Conservation (phyloP, 345 rosid species). For the Eutrema yunnanense region DNA sequence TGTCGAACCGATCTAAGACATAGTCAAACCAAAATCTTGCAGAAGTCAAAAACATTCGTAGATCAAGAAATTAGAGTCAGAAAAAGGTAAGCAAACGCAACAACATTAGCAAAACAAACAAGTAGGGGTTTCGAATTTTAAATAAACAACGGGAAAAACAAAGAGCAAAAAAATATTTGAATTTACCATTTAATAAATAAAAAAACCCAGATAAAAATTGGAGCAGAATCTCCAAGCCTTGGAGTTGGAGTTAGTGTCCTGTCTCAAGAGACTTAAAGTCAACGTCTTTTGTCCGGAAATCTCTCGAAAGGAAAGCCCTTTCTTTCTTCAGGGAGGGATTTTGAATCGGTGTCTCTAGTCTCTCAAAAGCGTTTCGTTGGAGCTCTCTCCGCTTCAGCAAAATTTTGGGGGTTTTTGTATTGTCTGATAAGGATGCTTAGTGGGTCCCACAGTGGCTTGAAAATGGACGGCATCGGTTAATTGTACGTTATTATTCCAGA, state of each 20-base stretch:
- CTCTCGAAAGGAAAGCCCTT: background rate
- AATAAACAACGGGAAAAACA: background rate
- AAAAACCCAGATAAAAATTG: background rate
- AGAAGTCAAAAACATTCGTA: background rate
- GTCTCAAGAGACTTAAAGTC: conserved; percentile 13
- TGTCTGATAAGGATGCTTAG: conserved; percentile 12
- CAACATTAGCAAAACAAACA: background rate
- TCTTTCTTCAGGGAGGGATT: background rate
- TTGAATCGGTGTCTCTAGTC: background rate
- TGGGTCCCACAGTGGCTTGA: conserved; percentile 13
- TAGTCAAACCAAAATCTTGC: conserved; percentile 10
- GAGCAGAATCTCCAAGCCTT: conserved; percentile 6
- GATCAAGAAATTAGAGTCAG: background rate
- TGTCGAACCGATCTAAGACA: background rate
- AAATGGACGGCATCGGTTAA: conserved; percentile 26
- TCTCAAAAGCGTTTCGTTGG: conserved; percentile 17
- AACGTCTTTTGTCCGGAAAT: conserved; percentile 1
- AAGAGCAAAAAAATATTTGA: background rate
- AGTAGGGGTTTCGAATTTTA: background rate
- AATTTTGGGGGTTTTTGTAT: background rate
- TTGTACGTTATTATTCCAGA: conserved; percentile 4
- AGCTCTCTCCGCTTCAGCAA: background rate
- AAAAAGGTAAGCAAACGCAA: background rate
- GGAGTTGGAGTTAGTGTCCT: background rate
- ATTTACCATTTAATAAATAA: conserved; percentile 2